phyloP scores from a whole-genome alignment of 2,329 filamentous ascomycete genomes.

The Colletotrichum somersetense region DNA sequence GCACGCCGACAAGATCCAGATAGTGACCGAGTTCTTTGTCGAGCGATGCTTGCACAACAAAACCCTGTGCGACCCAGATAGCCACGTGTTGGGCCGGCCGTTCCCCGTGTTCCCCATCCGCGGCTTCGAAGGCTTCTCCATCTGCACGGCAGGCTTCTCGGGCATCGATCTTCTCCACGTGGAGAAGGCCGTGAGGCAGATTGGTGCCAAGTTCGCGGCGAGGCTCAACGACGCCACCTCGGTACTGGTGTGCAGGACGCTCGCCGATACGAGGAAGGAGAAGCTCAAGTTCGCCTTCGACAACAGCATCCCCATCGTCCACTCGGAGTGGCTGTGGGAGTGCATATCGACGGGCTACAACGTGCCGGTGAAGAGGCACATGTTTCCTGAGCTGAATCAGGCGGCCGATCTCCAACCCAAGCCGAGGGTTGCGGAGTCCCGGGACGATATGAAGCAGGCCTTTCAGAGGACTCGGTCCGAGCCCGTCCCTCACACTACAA shows the following conservation, averaged over 20 bases:
- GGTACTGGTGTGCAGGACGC: constrained; percentile 78
- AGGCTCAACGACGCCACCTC: constrained; percentile 78
- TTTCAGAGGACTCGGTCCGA: constrained; percentile 39
- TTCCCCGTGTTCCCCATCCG: constrained; percentile 77
- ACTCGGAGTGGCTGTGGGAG: constrained; percentile 85
- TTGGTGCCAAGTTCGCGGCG: constrained; percentile 87
- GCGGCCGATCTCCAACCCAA: constrained; percentile 21
- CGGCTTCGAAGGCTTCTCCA: constrained; percentile 76
- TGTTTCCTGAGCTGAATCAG: constrained; percentile 60
- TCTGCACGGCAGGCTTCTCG: constrained; percentile 86
- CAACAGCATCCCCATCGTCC: constrained; percentile 85
- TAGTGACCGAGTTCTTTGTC: constrained; percentile 92
- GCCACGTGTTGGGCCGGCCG: constrained; percentile 81
- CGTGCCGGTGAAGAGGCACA: constrained; percentile 59
- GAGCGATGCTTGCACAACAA: constrained; percentile 88
- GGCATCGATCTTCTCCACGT: constrained; percentile 89
- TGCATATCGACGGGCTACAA: constrained; percentile 73
- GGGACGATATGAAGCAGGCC: constrained; percentile 18
- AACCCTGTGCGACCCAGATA: constrained; percentile 74
- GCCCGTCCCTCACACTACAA: constrained; percentile 23
- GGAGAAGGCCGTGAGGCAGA: constrained; percentile 78
- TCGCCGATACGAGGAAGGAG: constrained; percentile 71
- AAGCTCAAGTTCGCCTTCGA: constrained; percentile 83
- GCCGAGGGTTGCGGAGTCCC: constrained; percentile 16
- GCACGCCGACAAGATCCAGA: constrained; percentile 56